Conservation (phyloP, 805 yeast species). For the Hanseniaspora jakobsenii region DNA sequence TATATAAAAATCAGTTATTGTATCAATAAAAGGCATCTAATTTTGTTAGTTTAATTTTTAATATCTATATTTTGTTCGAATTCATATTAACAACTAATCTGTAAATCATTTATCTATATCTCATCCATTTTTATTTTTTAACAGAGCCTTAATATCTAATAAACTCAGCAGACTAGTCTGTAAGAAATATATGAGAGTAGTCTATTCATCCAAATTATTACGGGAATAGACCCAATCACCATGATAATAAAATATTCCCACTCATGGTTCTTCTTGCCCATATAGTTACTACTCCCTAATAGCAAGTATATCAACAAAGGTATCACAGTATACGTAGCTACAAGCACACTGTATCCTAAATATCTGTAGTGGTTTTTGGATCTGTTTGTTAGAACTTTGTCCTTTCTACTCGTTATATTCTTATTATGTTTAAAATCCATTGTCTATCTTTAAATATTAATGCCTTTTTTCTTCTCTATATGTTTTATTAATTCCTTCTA, state of each 20-base stretch:
- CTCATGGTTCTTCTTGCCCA: no score
- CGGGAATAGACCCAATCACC: neutral
- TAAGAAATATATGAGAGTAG: constrained; percentile 5
- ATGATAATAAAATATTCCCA: neutral
- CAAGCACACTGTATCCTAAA: neutral
- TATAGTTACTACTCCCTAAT: neutral
- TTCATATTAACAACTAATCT: no score
- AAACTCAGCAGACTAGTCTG: neutral
- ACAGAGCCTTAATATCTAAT: neutral
- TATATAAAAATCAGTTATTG: no score
- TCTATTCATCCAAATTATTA: constrained; percentile 7
- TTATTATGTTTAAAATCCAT: no score
- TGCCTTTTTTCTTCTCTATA: no score
- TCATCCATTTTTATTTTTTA: no score
- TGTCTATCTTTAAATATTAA: no score
- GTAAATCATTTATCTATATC: neutral
- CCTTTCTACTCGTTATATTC: neutral
- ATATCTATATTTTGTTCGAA: no score
- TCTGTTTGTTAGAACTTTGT: neutral
- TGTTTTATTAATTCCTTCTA: no score
- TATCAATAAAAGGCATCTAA: no score
- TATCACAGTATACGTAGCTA: constrained; percentile 1
- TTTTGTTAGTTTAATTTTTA: no score
- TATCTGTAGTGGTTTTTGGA: constrained; percentile 4
- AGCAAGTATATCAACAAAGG: constrained; percentile 3